Conservation (phyloP, 345 rosid species). For the Citrus medica region DNA sequence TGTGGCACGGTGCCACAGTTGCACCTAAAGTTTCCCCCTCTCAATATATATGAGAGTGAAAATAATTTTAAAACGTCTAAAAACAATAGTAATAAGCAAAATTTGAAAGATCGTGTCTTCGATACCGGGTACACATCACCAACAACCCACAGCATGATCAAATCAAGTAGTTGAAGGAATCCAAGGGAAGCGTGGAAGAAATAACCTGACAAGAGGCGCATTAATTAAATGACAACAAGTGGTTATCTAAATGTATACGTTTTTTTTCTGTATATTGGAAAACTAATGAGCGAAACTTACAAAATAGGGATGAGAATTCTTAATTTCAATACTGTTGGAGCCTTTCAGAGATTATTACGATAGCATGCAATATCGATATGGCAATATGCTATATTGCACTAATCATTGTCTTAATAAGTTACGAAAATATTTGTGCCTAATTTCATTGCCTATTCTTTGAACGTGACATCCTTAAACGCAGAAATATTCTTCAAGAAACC, state of each 20-base stretch:
- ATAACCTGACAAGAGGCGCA: slow-evolving; percentile 1
- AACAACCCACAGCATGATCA: not conserved
- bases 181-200: not conserved
- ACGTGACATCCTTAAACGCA: not conserved
- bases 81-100: not conserved
- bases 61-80: not conserved
- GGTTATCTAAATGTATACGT: not conserved
- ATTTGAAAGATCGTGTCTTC: not conserved
- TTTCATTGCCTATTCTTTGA: not conserved
- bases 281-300: no score
- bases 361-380: not conserved
- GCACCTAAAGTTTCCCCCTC: no score
- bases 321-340: not conserved
- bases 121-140: not conserved
- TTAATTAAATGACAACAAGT: not conserved
- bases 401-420: not conserved
- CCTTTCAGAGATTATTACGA: not conserved
- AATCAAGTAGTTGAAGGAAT: slow-evolving; percentile 5
- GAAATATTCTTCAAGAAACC: not conserved
- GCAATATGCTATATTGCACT: not conserved
- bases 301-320: not conserved
- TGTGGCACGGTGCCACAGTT: no score
- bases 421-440: not conserved
- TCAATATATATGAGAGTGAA: not conserved
- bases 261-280: not conserved